These are phyloP conservation scores for Puccinia hordei DNA, from an alignment of 1,284 basidiomycete species.

Conservation along the genomic window DNA sequence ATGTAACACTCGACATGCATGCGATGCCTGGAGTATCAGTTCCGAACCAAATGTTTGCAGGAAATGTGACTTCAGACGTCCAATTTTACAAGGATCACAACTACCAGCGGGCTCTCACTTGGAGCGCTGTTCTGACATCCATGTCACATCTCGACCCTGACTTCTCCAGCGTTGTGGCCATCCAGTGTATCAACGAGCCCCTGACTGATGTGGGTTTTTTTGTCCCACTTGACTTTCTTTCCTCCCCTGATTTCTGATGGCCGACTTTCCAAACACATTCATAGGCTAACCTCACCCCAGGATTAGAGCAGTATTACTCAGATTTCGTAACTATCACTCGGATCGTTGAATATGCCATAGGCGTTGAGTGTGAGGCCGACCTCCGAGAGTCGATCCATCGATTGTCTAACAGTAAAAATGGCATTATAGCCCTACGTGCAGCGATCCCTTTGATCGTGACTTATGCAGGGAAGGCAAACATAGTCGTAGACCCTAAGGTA, in stretches of 20 bases:
- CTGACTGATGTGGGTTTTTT: conserved; percentile 58
- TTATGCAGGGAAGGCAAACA: conserved; percentile 45
- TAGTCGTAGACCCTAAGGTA: conserved; percentile 8
- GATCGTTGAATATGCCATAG: conserved; percentile 67
- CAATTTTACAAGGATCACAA: conserved; percentile 74
- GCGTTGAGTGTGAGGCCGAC: conserved; percentile 60
- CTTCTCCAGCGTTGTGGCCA: conserved; percentile 69
- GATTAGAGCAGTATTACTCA: conserved; percentile 65
- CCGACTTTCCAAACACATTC: neutral
- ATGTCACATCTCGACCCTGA: conserved; percentile 70
- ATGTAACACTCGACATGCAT: conserved; percentile 60
- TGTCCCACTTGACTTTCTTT: neutral
- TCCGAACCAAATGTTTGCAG: conserved; percentile 68
- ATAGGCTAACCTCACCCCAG: conserved; percentile 46
- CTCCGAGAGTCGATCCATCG: conserved; percentile 19
- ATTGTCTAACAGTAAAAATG: conserved; percentile 21
- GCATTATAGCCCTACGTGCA: conserved; percentile 10
- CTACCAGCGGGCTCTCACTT: conserved; percentile 72
- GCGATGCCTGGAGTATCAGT: conserved; percentile 72
- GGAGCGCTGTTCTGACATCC: conserved; percentile 75
- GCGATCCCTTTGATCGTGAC: conserved; percentile 34
- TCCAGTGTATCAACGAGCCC: conserved; percentile 75
- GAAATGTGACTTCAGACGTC: conserved; percentile 68
- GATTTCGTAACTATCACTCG: conserved; percentile 71
- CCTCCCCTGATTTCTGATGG: neutral